These are phyloP conservation scores for Setaria viridis DNA, from an alignment of 202 grass and related monocot species.

Conservation along the genomic window DNA sequence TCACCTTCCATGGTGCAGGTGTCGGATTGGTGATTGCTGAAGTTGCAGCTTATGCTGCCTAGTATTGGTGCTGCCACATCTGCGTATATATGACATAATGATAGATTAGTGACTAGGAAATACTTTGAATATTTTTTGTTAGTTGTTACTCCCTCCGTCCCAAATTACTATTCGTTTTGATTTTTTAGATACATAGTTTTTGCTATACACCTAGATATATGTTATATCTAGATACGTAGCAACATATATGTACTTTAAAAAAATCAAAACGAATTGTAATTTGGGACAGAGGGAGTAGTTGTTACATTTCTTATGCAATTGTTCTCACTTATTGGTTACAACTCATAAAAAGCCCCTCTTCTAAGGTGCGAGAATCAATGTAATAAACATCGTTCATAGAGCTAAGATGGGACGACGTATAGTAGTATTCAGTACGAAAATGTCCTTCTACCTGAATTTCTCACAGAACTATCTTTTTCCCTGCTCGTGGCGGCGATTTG, in stretches of 20 bases:
- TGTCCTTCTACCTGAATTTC: background rate
- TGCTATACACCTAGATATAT: too few relatives aligned
- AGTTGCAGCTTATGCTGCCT: constrained; percentile 63
- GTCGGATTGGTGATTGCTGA: constrained; percentile 40
- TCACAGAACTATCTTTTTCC: background rate
- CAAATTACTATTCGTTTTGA: too few relatives aligned
- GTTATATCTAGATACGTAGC: too few relatives aligned
- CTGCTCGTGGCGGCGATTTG: too few relatives aligned
- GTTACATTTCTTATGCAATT: background rate
- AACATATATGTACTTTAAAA: too few relatives aligned
- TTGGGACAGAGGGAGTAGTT: too few relatives aligned
- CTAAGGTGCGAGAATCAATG: background rate
- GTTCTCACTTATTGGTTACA: too few relatives aligned
- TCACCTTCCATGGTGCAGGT: constrained; percentile 69
- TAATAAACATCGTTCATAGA: too few relatives aligned
- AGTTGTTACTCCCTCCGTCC: too few relatives aligned
- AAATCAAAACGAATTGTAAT: too few relatives aligned
- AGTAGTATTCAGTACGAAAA: background rate
- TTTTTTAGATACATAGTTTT: too few relatives aligned
- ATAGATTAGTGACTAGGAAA: background rate
- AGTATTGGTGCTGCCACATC: constrained; percentile 10
- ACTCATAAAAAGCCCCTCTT: background rate
- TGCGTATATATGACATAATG: background rate
- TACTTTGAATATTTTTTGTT: background rate
- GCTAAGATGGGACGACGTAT: too few relatives aligned